Conservation (phyloP, 805 yeast genomes). For the Candida ficus region DNA sequence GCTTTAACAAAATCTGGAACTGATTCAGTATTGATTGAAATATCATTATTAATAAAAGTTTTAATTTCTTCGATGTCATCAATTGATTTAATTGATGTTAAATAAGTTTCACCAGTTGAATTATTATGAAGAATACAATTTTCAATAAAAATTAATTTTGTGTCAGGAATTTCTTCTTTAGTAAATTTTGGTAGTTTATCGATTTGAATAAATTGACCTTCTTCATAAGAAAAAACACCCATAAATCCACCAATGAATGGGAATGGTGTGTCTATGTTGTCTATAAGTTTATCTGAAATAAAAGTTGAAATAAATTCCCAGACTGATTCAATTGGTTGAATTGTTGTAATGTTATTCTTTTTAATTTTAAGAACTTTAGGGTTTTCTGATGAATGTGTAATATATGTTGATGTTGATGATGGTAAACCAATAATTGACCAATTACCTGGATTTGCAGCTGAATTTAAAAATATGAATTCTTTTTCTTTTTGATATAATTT, state of each 20-base stretch:
- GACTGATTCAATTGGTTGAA: slow-evolving; percentile 25
- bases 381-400: slow-evolving; percentile 56
- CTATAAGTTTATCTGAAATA: slow-evolving; percentile 35
- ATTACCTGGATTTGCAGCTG: slow-evolving; percentile 79
- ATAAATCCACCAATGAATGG: slow-evolving; percentile 92
- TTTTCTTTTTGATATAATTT: slow-evolving; percentile 23
- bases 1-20: slow-evolving; percentile 5
- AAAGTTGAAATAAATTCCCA: slow-evolving; percentile 50
- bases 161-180: slow-evolving; percentile 52
- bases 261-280: slow-evolving; percentile 28
- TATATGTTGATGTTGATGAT: slow-evolving; percentile 33
- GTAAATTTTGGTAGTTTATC: slow-evolving; percentile 34
- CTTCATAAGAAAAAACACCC: slow-evolving; percentile 86
- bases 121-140: slow-evolving; percentile 56
- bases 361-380: slow-evolving; percentile 6
- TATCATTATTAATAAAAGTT: slow-evolving; percentile 2
- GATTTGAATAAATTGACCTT: slow-evolving; percentile 47
- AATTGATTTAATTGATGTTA: slow-evolving; percentile 40
- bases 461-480: slow-evolving; percentile 61
- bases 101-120: slow-evolving; percentile 36
- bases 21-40: neutral
- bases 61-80: slow-evolving; percentile 21
- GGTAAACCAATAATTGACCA: slow-evolving; percentile 87
- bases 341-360: neutral
- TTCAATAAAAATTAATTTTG: slow-evolving; percentile 67